Evolutionary conservation across 768 basidiomycete species (phyloP), one percentile per base, ranked within the genome.

Genomic region (Tylopilus balloui): DNA sequence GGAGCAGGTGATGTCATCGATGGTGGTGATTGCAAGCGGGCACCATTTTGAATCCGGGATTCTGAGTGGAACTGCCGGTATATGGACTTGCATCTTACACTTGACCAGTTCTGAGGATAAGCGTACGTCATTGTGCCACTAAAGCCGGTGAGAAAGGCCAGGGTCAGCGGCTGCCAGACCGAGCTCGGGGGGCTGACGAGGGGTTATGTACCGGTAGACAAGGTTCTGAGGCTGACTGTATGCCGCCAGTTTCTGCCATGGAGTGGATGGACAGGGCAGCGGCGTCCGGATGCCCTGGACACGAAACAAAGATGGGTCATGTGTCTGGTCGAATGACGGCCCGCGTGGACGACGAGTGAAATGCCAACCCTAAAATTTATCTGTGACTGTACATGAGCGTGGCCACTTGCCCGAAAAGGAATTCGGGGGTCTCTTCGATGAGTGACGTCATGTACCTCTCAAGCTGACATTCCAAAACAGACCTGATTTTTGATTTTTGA

Each of bases 181-280:
- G 24, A 90, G 76, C 60, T 94, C 84, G 68, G 82, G 70, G 15
- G 84, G 72, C 68, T 14, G 69, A 31, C 69, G 34, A 15, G 31
- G 14, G 14, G 14, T n/a, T n/a, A 58, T 49, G 41, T 59, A 67
- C 59, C 52, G 40, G 19, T 77, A 78, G 24, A 86, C 77, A 41
- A 78, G 56, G 58, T 74, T 75, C 66, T 88, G 84, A 25, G 80
- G 75, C 59, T 84, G 80, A 42, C 80, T 81, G 63, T 94, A 94
- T 2, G 86, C 76, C 29, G 93, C 69, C 91, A 51, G 91, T 94
- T 65, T 95, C 90, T 11, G 81, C 81, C 81, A 92, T 91, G 17
- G 92, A 32, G 21, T 28, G 15, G 8, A 40, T 27, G 31, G n/a
- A 48, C 25, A 28, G 15, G 21, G 24, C 35, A 23, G 21, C 10